Conservation (phyloP, 129 eudicot genomes). For the Helianthus tuberosus region DNA sequence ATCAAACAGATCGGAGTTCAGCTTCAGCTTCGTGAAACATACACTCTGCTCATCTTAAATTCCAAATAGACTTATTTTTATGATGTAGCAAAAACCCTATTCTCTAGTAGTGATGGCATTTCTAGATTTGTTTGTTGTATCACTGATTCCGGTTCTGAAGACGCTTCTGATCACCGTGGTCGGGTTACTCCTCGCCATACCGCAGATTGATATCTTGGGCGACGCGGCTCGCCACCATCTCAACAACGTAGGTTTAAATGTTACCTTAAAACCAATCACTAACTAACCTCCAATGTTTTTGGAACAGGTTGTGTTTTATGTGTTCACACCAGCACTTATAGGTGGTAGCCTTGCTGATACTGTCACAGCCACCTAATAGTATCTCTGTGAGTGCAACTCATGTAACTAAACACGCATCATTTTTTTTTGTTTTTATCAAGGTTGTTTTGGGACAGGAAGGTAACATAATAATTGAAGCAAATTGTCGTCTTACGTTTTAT, state of each 20-base stretch:
- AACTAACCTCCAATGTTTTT: not conserved
- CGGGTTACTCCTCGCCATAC: slow-evolving; percentile 58
- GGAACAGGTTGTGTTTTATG: slow-evolving; percentile 57
- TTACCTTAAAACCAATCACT: not conserved
- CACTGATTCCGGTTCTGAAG: slow-evolving; percentile 60
- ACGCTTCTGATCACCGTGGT: slow-evolving; percentile 50
- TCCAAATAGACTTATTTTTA: too few species aligned
- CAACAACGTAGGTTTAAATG: slow-evolving; percentile 47
- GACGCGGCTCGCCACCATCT: slow-evolving; percentile 54
- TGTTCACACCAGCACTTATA: slow-evolving; percentile 53
- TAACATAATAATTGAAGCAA: not conserved
- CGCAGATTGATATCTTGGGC: slow-evolving; percentile 50
- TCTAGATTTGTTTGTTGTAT: slow-evolving; percentile 54
- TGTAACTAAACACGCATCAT: too few species aligned
- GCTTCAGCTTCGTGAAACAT: too few species aligned
- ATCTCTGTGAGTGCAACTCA: slow-evolving; percentile 38
- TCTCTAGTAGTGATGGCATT: too few species aligned
- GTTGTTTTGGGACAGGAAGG: not conserved
- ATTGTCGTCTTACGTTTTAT: too few species aligned
- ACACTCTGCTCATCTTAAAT: too few species aligned
- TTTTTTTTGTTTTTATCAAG: too few species aligned
- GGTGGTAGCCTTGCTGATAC: slow-evolving; percentile 54
- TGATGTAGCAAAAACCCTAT: too few species aligned
- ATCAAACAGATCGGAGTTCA: too few species aligned
- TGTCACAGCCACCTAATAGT: slow-evolving; percentile 42